These are phyloP conservation scores for Amanita subjunquillea DNA, from an alignment of 768 basidiomycete genomes.

Conservation along the genomic window DNA sequence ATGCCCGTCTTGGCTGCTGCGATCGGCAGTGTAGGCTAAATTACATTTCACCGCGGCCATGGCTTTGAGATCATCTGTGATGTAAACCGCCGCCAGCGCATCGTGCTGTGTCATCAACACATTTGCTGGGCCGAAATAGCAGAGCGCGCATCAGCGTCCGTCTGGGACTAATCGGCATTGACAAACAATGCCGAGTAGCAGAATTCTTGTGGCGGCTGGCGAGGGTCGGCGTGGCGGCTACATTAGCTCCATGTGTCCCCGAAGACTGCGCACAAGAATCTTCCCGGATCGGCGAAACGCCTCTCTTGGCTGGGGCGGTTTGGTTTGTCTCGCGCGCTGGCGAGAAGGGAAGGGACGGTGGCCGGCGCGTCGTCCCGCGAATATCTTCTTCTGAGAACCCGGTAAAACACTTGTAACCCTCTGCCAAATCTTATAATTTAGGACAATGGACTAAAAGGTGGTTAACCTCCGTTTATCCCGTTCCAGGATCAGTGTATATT, in stretches of 20 bases:
- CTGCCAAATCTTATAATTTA: not conserved
- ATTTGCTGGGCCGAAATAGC: slow-evolving; percentile 19
- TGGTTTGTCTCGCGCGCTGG: not conserved
- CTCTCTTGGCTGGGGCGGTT: not conserved
- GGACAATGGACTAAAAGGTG: not conserved
- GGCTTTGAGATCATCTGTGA: slow-evolving; percentile 37
- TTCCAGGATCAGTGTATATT: not conserved
- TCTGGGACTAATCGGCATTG: not conserved
- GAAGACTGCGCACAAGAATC: not conserved
- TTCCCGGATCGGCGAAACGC: not conserved
- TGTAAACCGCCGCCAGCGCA: slow-evolving; percentile 21
- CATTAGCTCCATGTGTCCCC: not conserved
- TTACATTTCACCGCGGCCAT: slow-evolving; percentile 9
- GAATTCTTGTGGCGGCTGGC: not conserved
- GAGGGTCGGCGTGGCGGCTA: not conserved
- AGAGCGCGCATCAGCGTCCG: slow-evolving; percentile 8
- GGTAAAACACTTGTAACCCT: not conserved
- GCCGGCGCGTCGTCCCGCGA: slow-evolving; percentile 1
- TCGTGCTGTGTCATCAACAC: slow-evolving; percentile 17
- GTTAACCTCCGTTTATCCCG: not conserved
- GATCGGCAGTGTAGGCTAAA: not conserved
- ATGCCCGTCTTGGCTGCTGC: not conserved
- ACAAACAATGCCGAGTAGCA: not conserved
- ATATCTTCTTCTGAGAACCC: not conserved
- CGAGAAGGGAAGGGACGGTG: not conserved